Percentiles rank a stretch among this genome's conserved stretches.
Conservation (phyloP, 1,284 basidiomycete genomes). For the Xanthoconium separans region DNA sequence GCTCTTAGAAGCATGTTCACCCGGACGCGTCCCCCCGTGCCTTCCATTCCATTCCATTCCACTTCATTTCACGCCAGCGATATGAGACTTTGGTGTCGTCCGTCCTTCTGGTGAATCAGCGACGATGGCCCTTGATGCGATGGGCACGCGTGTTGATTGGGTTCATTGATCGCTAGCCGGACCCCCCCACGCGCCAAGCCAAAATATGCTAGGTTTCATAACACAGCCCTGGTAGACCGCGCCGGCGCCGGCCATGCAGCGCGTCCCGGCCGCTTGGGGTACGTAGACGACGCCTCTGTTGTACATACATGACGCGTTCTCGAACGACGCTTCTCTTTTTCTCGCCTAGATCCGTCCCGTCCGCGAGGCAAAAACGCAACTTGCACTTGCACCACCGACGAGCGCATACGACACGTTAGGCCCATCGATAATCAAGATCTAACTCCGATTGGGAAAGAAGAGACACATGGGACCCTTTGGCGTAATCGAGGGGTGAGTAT, state of each 20-base stretch:
- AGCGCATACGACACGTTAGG: not conserved
- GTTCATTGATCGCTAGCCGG: slow-evolving; percentile 14
- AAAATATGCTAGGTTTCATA: not conserved
- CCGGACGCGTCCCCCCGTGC: not conserved
- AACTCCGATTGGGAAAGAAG: slow-evolving; percentile 1
- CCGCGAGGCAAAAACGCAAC: not conserved
- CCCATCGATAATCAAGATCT: slow-evolving; percentile 7
- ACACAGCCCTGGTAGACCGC: slow-evolving; percentile 3
- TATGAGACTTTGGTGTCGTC: not conserved
- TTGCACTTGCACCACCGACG: too few species aligned
- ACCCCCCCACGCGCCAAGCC: slow-evolving; percentile 2
- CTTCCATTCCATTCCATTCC: slow-evolving; percentile 14
- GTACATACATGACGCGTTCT: not conserved
- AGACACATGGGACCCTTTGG: not conserved
- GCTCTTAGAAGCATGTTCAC: slow-evolving; percentile 7
- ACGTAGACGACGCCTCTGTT: too few species aligned
- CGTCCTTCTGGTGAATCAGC: slow-evolving; percentile 14
- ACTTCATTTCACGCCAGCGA: slow-evolving; percentile 9
- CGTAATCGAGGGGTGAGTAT: not conserved
- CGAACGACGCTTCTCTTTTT: not conserved
- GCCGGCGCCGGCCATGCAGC: not conserved
- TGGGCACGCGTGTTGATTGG: slow-evolving; percentile 7
- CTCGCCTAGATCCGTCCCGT: slow-evolving; percentile 15
- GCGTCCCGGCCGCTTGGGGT: not conserved
- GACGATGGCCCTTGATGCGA: slow-evolving; percentile 10